These are phyloP conservation scores for Bruguiera sexangula DNA, from an alignment of 345 rosid species.

Conservation along the genomic window DNA sequence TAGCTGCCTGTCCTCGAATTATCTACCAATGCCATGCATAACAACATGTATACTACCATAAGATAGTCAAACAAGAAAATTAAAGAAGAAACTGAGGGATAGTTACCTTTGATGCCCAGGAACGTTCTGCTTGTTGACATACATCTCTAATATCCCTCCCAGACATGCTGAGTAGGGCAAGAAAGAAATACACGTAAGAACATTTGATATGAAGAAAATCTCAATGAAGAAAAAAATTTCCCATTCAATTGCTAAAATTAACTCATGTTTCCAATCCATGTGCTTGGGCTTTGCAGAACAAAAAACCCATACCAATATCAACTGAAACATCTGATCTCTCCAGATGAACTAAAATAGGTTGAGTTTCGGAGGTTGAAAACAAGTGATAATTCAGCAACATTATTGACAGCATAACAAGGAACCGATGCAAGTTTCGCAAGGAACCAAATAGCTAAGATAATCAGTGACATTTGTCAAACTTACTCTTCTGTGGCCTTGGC, in stretches of 20 bases:
- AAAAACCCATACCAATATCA: neutral
- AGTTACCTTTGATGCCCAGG: conserved; percentile 88
- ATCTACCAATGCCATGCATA: conserved; percentile 35
- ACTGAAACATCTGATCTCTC: neutral
- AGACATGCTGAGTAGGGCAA: conserved; percentile 58
- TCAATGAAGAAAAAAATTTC: too few relatives aligned
- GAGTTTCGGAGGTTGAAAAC: neutral
- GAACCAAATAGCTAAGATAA: neutral
- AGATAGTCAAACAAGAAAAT: neutral
- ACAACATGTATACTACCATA: neutral
- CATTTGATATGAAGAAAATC: neutral
- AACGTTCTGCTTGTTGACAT: conserved; percentile 91
- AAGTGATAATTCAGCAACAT: neutral
- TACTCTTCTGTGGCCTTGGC: conserved; percentile 63
- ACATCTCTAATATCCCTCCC: conserved; percentile 85
- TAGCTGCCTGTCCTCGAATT: conserved; percentile 58
- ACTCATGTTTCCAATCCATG: neutral
- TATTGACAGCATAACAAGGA: neutral
- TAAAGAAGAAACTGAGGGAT: neutral
- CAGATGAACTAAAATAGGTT: neutral
- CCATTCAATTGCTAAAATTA: neutral
- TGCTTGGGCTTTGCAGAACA: neutral
- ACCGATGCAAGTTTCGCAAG: neutral
- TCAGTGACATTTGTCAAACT: conserved; percentile 6
- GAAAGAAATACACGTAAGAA: neutral